These are phyloP conservation scores for Ascosphaera aggregata DNA, from an alignment of 2,329 filamentous ascomycete genomes.

Conservation along the genomic window DNA sequence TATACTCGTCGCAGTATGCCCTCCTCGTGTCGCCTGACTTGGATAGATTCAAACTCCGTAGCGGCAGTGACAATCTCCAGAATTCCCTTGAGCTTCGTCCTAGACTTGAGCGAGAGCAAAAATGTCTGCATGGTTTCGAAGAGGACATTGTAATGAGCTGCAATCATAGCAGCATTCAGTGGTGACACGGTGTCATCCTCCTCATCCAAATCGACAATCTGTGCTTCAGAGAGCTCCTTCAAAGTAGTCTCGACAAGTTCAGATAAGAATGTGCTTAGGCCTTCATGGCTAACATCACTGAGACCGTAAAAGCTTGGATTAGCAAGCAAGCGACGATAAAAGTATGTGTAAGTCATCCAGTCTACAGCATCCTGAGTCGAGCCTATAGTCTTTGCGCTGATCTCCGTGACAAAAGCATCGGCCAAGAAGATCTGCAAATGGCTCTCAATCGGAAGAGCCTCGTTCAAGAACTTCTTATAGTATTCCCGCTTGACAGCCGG, in stretches of 20 bases:
- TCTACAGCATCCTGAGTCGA: constrained; percentile 94
- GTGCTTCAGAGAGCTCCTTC: constrained; percentile 73
- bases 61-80: constrained; percentile 93
- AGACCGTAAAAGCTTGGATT: constrained; percentile 95
- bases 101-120: constrained; percentile 64
- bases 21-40: constrained; percentile 84
- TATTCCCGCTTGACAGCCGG: constrained; percentile 87
- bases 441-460: constrained; percentile 86
- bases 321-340: constrained; percentile 80
- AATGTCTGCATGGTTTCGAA: constrained; percentile 99
- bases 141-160: constrained; percentile 97
- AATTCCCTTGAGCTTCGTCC: constrained; percentile 90
- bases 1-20: constrained; percentile 75
- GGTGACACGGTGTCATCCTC: constrained; percentile 77
- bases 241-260: constrained; percentile 85
- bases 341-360: constrained; percentile 97
- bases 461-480: constrained; percentile 96
- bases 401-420: constrained; percentile 91
- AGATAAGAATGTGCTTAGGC: constrained; percentile 80
- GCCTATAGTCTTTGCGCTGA: constrained; percentile 86
- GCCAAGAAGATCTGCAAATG: constrained; percentile 79
- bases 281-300: constrained; percentile 70
- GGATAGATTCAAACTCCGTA: constrained; percentile 86
- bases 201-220: constrained; percentile 88
- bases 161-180: constrained; percentile 92